Percentiles rank a stretch among this genome's conserved stretches.
phyloP scores from a whole-genome alignment of 345 rosid genomes.

The Theobroma cacao region DNA sequence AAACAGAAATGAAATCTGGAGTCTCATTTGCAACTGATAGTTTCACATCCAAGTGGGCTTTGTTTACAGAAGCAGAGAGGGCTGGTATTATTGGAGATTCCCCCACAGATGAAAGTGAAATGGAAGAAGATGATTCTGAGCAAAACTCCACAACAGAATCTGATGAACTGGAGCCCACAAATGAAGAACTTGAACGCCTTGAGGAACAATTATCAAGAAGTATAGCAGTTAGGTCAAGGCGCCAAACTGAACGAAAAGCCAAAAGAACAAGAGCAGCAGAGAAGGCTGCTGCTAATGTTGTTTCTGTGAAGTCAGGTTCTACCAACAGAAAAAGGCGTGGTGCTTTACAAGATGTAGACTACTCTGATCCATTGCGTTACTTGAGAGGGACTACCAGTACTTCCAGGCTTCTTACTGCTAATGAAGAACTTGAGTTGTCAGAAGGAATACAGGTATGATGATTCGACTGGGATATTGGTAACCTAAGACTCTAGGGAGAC shows the following conservation, averaged over 20 bases:
- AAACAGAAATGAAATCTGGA: conserved; percentile 3
- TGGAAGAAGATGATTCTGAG: conserved; percentile 25
- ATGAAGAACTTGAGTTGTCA: conserved; percentile 76
- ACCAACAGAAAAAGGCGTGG: conserved; percentile 56
- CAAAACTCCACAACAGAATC: conserved; percentile 34
- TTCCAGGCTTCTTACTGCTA: conserved; percentile 76
- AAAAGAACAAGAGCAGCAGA: conserved; percentile 67
- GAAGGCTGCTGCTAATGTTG: conserved; percentile 53
- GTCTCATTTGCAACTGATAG: conserved; percentile 27
- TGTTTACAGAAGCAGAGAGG: conserved; percentile 53
- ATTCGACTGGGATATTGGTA: background rate
- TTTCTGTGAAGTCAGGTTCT: conserved; percentile 50
- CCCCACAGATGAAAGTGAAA: conserved; percentile 29
- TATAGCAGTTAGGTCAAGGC: conserved; percentile 67
- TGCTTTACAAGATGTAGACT: conserved; percentile 57
- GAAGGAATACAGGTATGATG: conserved; percentile 85
- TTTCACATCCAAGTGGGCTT: conserved; percentile 41
- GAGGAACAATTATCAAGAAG: conserved; percentile 52
- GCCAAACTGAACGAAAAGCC: conserved; percentile 77
- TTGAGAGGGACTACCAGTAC: conserved; percentile 65
- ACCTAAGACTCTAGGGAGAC: background rate
- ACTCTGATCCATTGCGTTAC: conserved; percentile 77
- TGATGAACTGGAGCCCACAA: conserved; percentile 45
- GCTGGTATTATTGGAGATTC: conserved; percentile 55
- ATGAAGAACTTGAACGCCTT: conserved; percentile 51